Percentiles rank a stretch among this genome's conserved stretches.
Evolutionary conservation across 2,329 filamentous ascomycete genomes (phyloP).

Genomic region (Claviceps fusiformis): DNA sequence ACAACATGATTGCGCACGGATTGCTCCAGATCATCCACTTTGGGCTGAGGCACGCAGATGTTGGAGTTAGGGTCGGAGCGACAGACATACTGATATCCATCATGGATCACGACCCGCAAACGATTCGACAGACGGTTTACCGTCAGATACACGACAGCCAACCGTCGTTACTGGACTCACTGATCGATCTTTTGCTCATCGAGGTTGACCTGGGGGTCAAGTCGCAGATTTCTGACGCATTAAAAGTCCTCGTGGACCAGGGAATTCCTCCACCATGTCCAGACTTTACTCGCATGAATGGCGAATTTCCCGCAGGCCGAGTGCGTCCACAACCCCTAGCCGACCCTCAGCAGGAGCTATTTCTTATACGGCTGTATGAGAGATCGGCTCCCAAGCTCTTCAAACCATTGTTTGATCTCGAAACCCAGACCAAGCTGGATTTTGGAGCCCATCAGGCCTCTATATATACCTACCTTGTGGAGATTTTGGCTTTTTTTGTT

Average conservation of each 20-base stretch:
- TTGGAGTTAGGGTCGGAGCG: constrained; percentile 75
- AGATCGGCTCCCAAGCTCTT: constrained; percentile 75
- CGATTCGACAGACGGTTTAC: constrained; percentile 89
- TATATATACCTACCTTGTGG: constrained; percentile 82
- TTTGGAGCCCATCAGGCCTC: constrained; percentile 75
- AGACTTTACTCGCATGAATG: constrained; percentile 51
- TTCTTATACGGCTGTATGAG: constrained; percentile 83
- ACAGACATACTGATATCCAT: constrained; percentile 88
- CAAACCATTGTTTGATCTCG: constrained; percentile 69
- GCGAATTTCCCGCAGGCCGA: constrained; percentile 54
- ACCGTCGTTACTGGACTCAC: constrained; percentile 72
- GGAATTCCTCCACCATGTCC: constrained; percentile 31
- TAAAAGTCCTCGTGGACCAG: constrained; percentile 84
- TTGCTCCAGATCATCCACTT: constrained; percentile 85
- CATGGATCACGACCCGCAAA: constrained; percentile 88
- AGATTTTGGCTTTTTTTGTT: constrained; percentile 88
- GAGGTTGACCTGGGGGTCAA: constrained; percentile 92
- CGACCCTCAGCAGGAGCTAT: constrained; percentile 69
- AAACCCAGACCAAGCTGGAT: constrained; percentile 52
- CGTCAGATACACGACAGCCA: constrained; percentile 81
- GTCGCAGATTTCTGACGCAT: constrained; percentile 85
- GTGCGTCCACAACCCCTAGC: constrained; percentile 36
- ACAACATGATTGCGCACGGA: constrained; percentile 79
- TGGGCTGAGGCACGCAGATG: constrained; percentile 72
- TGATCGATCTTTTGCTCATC: constrained; percentile 82